Conservation (phyloP, 305 asterid species). For the Solanum hybrid region DNA sequence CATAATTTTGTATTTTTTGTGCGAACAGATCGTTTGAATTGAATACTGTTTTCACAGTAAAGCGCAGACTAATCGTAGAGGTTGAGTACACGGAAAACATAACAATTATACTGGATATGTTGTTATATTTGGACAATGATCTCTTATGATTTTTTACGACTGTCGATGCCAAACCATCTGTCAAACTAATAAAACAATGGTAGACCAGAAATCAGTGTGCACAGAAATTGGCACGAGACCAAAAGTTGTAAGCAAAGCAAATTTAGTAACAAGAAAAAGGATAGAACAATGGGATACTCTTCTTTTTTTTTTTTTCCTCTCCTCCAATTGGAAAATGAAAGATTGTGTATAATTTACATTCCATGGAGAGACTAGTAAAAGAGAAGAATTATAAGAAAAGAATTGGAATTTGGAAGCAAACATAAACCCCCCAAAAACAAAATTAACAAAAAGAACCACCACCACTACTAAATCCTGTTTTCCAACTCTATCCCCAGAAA, state of each 20-base stretch:
- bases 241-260: not conserved
- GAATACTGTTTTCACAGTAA: not conserved
- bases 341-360: conserved; percentile 22
- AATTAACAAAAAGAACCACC: conserved; percentile 7
- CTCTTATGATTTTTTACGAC: not conserved
- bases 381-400: conserved; percentile 2
- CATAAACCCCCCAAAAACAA: conserved; percentile 10
- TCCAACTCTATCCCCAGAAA: conserved; percentile 5
- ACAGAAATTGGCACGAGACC: not conserved
- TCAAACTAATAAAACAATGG: not conserved
- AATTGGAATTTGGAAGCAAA: not conserved
- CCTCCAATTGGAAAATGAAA: conserved; percentile 16
- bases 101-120: not conserved
- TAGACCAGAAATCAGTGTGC: not conserved
- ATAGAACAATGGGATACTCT: not conserved
- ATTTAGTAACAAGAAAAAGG: not conserved
- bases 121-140: not conserved
- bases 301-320: not conserved
- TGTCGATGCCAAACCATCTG: not conserved
- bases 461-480: conserved; percentile 6
- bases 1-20: not conserved
- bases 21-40: not conserved
- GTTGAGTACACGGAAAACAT: not conserved
- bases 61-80: not conserved
- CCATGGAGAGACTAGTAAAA: conserved; percentile 8